phyloP scores from a whole-genome alignment of 2,329 filamentous ascomycete species.

The Fusarium coicis region DNA sequence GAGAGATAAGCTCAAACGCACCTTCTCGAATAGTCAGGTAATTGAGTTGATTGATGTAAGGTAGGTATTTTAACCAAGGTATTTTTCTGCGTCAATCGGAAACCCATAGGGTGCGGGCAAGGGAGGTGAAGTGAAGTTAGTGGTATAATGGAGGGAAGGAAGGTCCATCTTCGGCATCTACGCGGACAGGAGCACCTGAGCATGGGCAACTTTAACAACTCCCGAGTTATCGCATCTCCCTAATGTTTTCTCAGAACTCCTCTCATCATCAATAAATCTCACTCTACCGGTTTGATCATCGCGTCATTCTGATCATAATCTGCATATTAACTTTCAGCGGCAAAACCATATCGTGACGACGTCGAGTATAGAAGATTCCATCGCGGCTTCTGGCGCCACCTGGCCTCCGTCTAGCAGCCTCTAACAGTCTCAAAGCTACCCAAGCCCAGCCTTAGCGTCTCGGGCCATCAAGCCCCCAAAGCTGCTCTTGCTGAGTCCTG shows the following conservation, averaged over 20 bases:
- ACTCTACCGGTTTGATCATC: not conserved
- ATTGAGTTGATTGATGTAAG: not conserved
- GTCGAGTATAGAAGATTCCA: constrained; percentile 35
- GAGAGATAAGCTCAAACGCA: not conserved
- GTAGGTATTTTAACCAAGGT: not conserved
- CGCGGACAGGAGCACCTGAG: not conserved
- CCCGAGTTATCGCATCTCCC: not conserved
- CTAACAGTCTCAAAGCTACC: constrained; percentile 4
- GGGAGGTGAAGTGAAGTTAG: not conserved
- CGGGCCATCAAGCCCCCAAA: constrained; percentile 21
- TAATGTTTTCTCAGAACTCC: not conserved
- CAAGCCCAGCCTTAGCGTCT: constrained; percentile 31
- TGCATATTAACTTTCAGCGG: not conserved
- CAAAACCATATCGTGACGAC: constrained; percentile 4
- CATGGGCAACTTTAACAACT: not conserved
- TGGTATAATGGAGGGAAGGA: not conserved
- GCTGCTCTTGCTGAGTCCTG: constrained; percentile 17
- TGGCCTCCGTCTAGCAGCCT: constrained; percentile 12
- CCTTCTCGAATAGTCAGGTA: not conserved
- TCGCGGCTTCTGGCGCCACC: constrained; percentile 31
- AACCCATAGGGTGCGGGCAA: not conserved
- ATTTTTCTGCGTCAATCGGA: not conserved
- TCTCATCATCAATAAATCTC: not conserved
- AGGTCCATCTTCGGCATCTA: not conserved
- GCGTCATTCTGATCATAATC: not conserved